Conservation (phyloP, 345 rosid genomes). For the Gossypium australe region DNA sequence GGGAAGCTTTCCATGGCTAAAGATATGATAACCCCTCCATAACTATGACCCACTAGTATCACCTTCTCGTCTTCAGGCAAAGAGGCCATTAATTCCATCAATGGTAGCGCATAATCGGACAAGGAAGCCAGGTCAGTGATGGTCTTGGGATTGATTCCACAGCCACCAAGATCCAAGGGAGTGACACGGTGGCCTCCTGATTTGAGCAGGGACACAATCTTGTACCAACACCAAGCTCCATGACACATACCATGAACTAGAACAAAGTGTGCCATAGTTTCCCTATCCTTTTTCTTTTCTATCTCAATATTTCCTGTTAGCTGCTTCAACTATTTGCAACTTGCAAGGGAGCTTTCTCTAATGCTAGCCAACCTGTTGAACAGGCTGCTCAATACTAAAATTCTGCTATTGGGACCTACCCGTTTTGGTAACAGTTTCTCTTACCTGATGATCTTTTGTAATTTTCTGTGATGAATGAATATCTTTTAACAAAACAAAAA, state of each 20-base stretch:
- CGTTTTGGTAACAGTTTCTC: too few species aligned
- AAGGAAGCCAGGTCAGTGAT: not conserved
- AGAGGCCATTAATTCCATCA: not conserved
- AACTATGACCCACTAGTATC: conserved; percentile 34
- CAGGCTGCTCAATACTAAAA: too few species aligned
- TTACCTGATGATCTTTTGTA: too few species aligned
- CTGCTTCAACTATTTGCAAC: not conserved
- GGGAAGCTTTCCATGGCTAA: conserved; percentile 36
- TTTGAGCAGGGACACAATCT: conserved; percentile 46
- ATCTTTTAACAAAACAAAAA: too few species aligned
- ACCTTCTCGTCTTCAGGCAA: not conserved
- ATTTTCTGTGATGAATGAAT: too few species aligned
- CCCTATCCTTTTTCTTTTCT: not conserved
- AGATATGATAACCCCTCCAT: conserved; percentile 28
- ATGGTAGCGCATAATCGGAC: not conserved
- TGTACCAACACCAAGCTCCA: conserved; percentile 74
- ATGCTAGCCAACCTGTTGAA: not conserved
- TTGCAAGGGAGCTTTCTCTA: not conserved
- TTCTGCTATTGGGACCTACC: too few species aligned
- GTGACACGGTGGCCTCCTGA: conserved; percentile 47
- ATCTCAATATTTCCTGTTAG: not conserved
- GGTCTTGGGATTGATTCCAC: conserved; percentile 31
- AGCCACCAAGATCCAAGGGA: conserved; percentile 40
- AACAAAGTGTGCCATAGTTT: conserved; percentile 25
- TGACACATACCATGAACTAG: conserved; percentile 58